A percentile compares a stretch with the other conserved stretches of the same genome.
Evolutionary conservation across 345 rosid species (phyloP).

Genomic region (Hirschfeldia incana): DNA sequence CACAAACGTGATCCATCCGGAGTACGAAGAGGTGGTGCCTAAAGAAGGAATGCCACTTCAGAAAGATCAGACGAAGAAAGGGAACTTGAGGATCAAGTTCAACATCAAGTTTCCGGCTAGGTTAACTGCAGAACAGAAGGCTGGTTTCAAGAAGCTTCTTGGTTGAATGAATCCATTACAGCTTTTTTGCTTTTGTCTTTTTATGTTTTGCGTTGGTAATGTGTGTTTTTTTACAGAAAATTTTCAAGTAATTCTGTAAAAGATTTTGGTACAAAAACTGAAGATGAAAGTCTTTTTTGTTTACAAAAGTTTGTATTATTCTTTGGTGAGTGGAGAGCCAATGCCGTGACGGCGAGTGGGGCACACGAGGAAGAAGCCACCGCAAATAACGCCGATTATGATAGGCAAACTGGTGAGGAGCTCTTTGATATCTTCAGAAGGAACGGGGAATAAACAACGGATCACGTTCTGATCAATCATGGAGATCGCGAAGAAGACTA

Average conservation of each 20-base stretch:
- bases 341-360: conserved; percentile 79
- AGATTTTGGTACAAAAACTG: conserved; percentile 18
- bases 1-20: conserved; percentile 52
- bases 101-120: conserved; percentile 61
- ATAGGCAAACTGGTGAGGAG: conserved; percentile 49
- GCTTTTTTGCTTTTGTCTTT: background rate
- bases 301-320: conserved; percentile 30
- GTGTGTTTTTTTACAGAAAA: background rate
- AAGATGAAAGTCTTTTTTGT: conserved; percentile 5
- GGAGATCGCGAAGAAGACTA: conserved; percentile 60
- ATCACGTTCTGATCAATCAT: conserved; percentile 69
- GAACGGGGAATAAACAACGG: conserved; percentile 55
- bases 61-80: conserved; percentile 56
- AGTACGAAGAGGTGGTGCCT: conserved; percentile 52
- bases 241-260: conserved; percentile 14
- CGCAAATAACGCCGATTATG: conserved; percentile 49
- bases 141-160: conserved; percentile 51
- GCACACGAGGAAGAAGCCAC: conserved; percentile 53
- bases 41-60: conserved; percentile 68
- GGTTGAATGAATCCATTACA: conserved; percentile 21
- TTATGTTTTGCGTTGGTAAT: conserved; percentile 15
- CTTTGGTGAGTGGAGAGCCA: conserved; percentile 55
- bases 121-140: conserved; percentile 52
- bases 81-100: conserved; percentile 62
- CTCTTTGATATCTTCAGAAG: conserved; percentile 49